These are phyloP conservation scores for Stromatinia cepivora DNA, from an alignment of 2,329 filamentous ascomycete genomes.

Conservation along the genomic window DNA sequence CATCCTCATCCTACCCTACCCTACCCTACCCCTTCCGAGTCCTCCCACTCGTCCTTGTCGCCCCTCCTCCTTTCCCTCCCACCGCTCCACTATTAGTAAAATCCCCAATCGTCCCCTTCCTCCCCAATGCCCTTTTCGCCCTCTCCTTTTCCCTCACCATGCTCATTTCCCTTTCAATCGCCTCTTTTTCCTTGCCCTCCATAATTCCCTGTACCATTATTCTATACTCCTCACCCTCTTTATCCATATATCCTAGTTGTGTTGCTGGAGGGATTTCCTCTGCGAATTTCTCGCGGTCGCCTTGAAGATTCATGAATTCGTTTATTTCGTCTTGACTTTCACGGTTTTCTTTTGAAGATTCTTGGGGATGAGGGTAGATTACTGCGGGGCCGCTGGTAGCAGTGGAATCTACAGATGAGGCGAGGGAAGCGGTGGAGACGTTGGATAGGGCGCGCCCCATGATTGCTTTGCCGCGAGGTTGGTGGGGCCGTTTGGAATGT, in stretches of 20 bases:
- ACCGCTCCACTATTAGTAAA: neutral
- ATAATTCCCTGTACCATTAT: conserved; percentile 39
- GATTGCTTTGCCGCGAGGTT: conserved; percentile 41
- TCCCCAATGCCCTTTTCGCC: neutral
- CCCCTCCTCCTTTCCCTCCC: neutral
- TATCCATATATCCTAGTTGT: conserved; percentile 40
- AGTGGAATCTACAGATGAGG: conserved; percentile 45
- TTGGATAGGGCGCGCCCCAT: conserved; percentile 61
- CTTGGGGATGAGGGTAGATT: conserved; percentile 31
- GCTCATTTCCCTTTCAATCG: conserved; percentile 17
- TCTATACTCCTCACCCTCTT: conserved; percentile 36
- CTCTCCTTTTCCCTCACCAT: conserved; percentile 28
- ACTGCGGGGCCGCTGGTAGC: conserved; percentile 37
- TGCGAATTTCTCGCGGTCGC: conserved; percentile 3
- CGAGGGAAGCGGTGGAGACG: conserved; percentile 50
- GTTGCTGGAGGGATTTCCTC: conserved; percentile 25
- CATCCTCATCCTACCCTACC: neutral
- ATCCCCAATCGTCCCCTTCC: conserved; percentile 13
- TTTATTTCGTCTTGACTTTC: conserved; percentile 1
- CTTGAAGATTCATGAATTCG: conserved; percentile 13
- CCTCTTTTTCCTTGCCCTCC: conserved; percentile 36
- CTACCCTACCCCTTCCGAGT: neutral
- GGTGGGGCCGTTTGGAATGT: conserved; percentile 37
- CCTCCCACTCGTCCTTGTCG: conserved; percentile 5
- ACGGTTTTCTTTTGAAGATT: neutral